Base-by-base conservation (phyloP, 2,329 filamentous ascomycete species). In the Hymenoscyphus linearis region DNA sequence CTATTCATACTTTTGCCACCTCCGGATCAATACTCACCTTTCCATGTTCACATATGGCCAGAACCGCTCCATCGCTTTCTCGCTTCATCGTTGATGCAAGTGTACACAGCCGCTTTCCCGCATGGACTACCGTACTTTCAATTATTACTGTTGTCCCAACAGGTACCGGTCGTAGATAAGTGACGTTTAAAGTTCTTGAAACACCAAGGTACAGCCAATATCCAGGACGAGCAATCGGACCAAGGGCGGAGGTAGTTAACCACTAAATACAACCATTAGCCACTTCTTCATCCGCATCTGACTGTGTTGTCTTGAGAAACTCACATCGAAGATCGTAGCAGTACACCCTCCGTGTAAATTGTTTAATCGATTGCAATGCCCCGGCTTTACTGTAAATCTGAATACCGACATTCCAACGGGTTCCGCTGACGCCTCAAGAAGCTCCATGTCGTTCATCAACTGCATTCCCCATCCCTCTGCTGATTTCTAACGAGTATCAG, bases 121-220 rank as follows among this genome's bases (percentile, higher is more conserved):
- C 75, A 69, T 85, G 82, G 12, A 88, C 74, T 16, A 87, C 73
- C 67, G 86, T 82, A 65, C 80, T 81, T 65, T 83, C 78, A 52
- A 89, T 70, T 22, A 82, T 67, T 65, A 88, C 64, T 59, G 77
- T 78, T 71, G 77, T 79, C 1, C 87, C 86, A 18, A 80, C 73
- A 64, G 85, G 81, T 4, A 87, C 69, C 1, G 88, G 87, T 0
- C 85, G 79, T 62, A 91, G 74, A 72, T 89, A 91, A 0, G 85
- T 89, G 50, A 88, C 80, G 68, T 81, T 85, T 59, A 91, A 77
- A 27, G 83, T 86, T 61, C 88, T 80, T 69, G 79, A 85, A 27
- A 91, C 86, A 40, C 88, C 87, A 26, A 86, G 78, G 44, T 75
- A 76, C 60, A 79, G 75, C 82, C 87, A 89, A 71, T 81, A 84